Conservation (phyloP, 2,329 filamentous ascomycete species). For the Allantophomopsis lycopodina region DNA sequence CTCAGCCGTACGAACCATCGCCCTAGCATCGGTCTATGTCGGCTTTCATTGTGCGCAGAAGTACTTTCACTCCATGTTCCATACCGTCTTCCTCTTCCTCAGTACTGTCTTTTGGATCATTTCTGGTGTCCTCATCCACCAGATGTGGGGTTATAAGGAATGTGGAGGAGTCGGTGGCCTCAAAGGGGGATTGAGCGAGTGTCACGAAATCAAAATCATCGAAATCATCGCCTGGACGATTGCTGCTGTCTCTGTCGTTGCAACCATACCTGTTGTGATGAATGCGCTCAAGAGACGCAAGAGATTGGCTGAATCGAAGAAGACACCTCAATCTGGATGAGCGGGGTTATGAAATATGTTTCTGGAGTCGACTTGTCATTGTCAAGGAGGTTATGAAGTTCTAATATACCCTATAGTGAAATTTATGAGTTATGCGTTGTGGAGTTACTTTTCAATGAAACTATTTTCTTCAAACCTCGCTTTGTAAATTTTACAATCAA, state of each 20-base stretch:
- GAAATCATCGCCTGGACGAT: slow-evolving; percentile 8
- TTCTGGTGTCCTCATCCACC: slow-evolving; percentile 7
- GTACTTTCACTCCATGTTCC: slow-evolving; percentile 8
- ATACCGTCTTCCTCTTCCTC: slow-evolving; percentile 7
- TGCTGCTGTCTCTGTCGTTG: slow-evolving; percentile 1
- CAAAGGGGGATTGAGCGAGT: slow-evolving; percentile 7
- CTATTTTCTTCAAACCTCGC: too few species aligned
- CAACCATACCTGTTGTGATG: slow-evolving; percentile 5
- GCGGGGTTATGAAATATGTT: too few species aligned
- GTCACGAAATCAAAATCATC: slow-evolving; percentile 9
- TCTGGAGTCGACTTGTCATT: too few species aligned
- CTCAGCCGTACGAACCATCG: slow-evolving; percentile 5
- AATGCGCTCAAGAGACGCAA: slow-evolving; percentile 8
- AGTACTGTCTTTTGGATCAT: slow-evolving; percentile 8
- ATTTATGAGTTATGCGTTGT: too few species aligned
- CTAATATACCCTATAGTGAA: too few species aligned
- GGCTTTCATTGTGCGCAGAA: slow-evolving; percentile 7
- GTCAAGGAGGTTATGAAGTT: too few species aligned
- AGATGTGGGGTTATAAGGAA: slow-evolving; percentile 7
- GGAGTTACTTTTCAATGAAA: too few species aligned
- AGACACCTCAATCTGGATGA: slow-evolving; percentile 4
- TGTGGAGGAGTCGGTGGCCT: slow-evolving; percentile 5
- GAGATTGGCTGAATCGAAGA: slow-evolving; percentile 3
- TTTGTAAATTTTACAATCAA: too few species aligned
- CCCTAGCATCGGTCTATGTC: slow-evolving; percentile 6